These are phyloP conservation scores for Xylaria arbuscula DNA, from an alignment of 2,329 filamentous ascomycete genomes.

Conservation along the genomic window DNA sequence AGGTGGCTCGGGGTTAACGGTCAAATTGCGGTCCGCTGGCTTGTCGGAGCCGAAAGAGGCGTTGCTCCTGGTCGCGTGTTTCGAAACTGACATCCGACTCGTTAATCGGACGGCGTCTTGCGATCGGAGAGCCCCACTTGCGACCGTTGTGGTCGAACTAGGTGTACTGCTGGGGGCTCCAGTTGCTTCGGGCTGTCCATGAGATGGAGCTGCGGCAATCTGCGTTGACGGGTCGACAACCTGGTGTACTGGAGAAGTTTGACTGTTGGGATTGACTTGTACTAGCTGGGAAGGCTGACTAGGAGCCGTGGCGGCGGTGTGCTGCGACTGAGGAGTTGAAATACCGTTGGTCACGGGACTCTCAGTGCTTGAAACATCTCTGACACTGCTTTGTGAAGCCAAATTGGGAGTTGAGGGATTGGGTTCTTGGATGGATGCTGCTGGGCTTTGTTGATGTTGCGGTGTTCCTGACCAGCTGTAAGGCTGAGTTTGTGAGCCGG, in stretches of 20 bases:
- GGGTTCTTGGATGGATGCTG: constrained; percentile 16
- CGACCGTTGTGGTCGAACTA: neutral
- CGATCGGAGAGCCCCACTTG: constrained; percentile 21
- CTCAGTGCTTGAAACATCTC: constrained; percentile 6
- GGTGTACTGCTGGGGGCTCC: constrained; percentile 22
- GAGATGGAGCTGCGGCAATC: constrained; percentile 18
- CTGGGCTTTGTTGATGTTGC: constrained; percentile 35
- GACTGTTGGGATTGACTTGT: constrained; percentile 10
- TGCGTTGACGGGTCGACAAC: constrained; percentile 2
- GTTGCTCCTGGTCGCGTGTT: constrained; percentile 30
- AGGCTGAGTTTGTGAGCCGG: constrained; percentile 30
- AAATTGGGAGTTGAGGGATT: constrained; percentile 11
- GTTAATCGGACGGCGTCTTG: constrained; percentile 39
- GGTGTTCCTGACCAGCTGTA: constrained; percentile 42
- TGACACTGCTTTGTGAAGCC: constrained; percentile 18
- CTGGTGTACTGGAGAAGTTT: constrained; percentile 24
- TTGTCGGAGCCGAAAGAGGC: constrained; percentile 42
- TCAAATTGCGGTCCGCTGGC: constrained; percentile 38
- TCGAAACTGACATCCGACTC: constrained; percentile 41
- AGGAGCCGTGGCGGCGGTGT: constrained; percentile 9
- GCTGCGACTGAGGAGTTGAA: constrained; percentile 21
- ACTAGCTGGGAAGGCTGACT: constrained; percentile 3
- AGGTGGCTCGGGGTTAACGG: constrained; percentile 46
- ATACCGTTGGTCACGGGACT: constrained; percentile 24
- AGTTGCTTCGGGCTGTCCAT: neutral